A percentile compares a stretch with the other conserved stretches of the same genome.
Evolutionary conservation across 495 filamentous ascomycete species (phyloP).

Genomic region (Jackrogersella multiformis): DNA sequence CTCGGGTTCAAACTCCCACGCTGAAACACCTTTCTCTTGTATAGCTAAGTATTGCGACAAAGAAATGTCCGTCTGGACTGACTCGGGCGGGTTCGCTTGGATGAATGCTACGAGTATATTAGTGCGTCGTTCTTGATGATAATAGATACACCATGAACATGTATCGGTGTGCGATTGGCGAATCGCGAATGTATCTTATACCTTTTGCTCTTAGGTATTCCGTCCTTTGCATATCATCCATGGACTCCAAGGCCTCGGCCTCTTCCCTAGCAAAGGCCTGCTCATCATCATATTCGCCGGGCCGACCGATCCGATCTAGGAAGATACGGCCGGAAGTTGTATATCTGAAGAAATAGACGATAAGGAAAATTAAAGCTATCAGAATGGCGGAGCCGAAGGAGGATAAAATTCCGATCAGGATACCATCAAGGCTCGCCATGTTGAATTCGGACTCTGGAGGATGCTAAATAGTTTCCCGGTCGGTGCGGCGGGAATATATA

Average conservation of each 20-base stretch:
- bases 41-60: conserved; percentile 97
- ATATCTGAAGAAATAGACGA: conserved; percentile 95
- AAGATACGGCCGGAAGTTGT: conserved; percentile 89
- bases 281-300: conserved; percentile 97
- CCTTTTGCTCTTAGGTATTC: conserved; percentile 97
- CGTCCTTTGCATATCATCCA: conserved; percentile 90
- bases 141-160: conserved; percentile 4
- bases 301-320: conserved; percentile 90
- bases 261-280: conserved; percentile 91
- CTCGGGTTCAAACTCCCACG: conserved; percentile 99
- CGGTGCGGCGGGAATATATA: conserved; percentile 28
- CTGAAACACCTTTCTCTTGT: conserved; percentile 97
- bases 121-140: conserved; percentile 20
- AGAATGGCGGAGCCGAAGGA: conserved; percentile 92
- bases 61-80: conserved; percentile 94
- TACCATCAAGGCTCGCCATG: conserved; percentile 67
- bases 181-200: conserved; percentile 58
- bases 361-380: conserved; percentile 78
- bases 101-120: conserved; percentile 74
- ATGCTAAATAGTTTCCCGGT: conserved; percentile 13
- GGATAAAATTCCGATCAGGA: conserved; percentile 95
- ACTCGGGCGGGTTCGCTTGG: conserved; percentile 94
- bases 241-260: conserved; percentile 90
- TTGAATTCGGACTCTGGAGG: no score
- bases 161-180: neutral